Evolutionary conservation across 805 yeast species (phyloP), one percentile per base, ranked within the genome.

Genomic region (Candida piceae): DNA sequence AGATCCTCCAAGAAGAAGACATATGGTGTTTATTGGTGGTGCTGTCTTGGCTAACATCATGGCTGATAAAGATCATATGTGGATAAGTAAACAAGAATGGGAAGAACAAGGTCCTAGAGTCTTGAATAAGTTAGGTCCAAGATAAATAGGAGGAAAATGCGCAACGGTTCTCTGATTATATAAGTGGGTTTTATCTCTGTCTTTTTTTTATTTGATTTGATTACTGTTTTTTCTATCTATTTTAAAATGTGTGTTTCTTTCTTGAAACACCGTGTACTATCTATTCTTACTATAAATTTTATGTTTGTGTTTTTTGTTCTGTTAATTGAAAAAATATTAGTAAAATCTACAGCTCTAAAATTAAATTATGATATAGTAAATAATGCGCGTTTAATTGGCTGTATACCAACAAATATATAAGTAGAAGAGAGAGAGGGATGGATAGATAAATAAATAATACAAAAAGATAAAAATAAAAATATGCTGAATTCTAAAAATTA

Each of bases 31-130:
- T 64, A 80, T 90, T 49, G 98, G 98, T 51, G 98, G 98, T 53
- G 97, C 97, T 4, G 97, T 93, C 16, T 72, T 93, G 58, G 97
- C 98, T 23, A 87, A 84, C 58, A 90, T 93, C 50, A 93, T 93
- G 97, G 95, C 95, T 32, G 96, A 89, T 61, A 93, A 90, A 63
- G 97, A 89, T 49, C 97, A 89, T 57, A 85, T 93, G 95, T 93
- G 98, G 98, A 77, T 93, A 49, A 71, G 86, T 36, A 89, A 84
- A 60, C 87, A 84, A 59, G 98, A 93, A 66, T 93, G 97, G 97
- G 93, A 87, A 60, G 98, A 93, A 68, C 87, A 84, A 56, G 98
- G 98, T 22, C 76, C 95, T 29, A 74, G 89, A 25, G 76, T 86
- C 10, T 75, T 93, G 62, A 72, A 70, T 45, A 93, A 93, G 64